Evolutionary conservation across 345 rosid genomes (phyloP).

Genomic region (Pistacia vera): DNA sequence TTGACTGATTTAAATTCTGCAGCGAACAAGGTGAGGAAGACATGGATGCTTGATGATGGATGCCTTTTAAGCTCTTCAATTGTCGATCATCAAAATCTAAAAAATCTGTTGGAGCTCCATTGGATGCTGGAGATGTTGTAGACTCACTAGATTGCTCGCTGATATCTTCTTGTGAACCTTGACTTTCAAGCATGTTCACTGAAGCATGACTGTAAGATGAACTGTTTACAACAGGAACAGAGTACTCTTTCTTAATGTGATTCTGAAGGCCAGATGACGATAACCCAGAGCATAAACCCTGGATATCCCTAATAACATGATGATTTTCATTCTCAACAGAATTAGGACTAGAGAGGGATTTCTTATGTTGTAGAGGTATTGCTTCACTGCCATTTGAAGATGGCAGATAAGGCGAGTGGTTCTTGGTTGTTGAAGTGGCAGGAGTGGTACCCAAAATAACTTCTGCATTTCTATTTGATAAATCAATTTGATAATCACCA

Average conservation of each 20-base stretch:
- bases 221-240: conserved; percentile 10
- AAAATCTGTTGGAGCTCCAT: conserved; percentile 17
- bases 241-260: conserved; percentile 19
- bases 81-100: conserved; percentile 21
- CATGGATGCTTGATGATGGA: conserved; percentile 11
- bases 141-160: conserved; percentile 12
- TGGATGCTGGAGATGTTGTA: conserved; percentile 12
- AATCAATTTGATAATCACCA: conserved; percentile 10
- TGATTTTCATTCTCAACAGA: conserved; percentile 18
- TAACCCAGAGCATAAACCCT: conserved; percentile 25
- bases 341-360: conserved; percentile 2
- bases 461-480: conserved; percentile 9
- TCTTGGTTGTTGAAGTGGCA: conserved; percentile 9
- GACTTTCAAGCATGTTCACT: conserved; percentile 7
- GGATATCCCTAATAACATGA: conserved; percentile 20
- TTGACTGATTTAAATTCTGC: conserved; percentile 30
- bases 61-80: conserved; percentile 10
- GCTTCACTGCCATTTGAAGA: conserved; percentile 9
- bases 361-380: conserved; percentile 11
- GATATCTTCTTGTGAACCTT: conserved; percentile 12
- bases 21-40: conserved; percentile 26
- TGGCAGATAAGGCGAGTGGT: neutral
- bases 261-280: conserved; percentile 20
- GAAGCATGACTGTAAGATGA: conserved; percentile 14
- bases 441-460: neutral